Percentiles rank a stretch among this genome's conserved stretches.
Evolutionary conservation across 1,284 basidiomycete genomes (phyloP).

Genomic region (Cutaneotrichosporon dermatis): DNA sequence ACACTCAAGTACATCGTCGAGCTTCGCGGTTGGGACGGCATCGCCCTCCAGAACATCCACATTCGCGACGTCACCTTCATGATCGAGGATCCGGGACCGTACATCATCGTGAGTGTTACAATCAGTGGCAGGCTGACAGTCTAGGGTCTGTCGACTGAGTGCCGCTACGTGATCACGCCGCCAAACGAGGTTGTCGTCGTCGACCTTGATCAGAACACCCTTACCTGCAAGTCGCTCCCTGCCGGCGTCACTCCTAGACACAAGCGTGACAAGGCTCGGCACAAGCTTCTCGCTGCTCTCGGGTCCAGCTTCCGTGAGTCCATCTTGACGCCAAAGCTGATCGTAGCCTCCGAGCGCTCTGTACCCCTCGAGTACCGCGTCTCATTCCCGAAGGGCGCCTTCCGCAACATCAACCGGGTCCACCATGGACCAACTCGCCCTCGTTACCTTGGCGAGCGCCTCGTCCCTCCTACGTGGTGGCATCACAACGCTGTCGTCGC

Average conservation of each 20-base stretch:
- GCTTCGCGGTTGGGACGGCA: conserved; percentile 87
- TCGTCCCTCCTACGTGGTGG: conserved; percentile 87
- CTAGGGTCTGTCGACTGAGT: conserved; percentile 74
- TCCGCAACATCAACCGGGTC: conserved; percentile 48
- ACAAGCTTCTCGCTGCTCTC: conserved; percentile 69
- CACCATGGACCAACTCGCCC: conserved; percentile 25
- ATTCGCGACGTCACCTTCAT: conserved; percentile 51
- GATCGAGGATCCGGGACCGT: conserved; percentile 63
- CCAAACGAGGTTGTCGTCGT: conserved; percentile 80
- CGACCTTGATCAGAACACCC: conserved; percentile 65
- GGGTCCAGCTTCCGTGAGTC: conserved; percentile 54
- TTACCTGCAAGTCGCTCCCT: conserved; percentile 72
- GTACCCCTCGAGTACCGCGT: conserved; percentile 76
- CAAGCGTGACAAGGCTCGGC: conserved; percentile 76
- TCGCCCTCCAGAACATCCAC: conserved; percentile 78
- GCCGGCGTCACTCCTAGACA: conserved; percentile 71
- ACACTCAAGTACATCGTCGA: conserved; percentile 91
- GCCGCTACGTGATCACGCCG: conserved; percentile 69
- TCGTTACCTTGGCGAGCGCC: conserved; percentile 53
- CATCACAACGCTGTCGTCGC: conserved; percentile 79
- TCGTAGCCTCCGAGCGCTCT: conserved; percentile 10
- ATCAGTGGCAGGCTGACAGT: conserved; percentile 8
- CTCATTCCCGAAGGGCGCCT: conserved; percentile 78
- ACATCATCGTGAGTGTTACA: conserved; percentile 62
- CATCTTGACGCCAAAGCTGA: neutral